A percentile compares a stretch with the other conserved stretches of the same genome.
Conservation (phyloP, 2,329 filamentous ascomycete genomes). For the Colletotrichum caudatum region DNA sequence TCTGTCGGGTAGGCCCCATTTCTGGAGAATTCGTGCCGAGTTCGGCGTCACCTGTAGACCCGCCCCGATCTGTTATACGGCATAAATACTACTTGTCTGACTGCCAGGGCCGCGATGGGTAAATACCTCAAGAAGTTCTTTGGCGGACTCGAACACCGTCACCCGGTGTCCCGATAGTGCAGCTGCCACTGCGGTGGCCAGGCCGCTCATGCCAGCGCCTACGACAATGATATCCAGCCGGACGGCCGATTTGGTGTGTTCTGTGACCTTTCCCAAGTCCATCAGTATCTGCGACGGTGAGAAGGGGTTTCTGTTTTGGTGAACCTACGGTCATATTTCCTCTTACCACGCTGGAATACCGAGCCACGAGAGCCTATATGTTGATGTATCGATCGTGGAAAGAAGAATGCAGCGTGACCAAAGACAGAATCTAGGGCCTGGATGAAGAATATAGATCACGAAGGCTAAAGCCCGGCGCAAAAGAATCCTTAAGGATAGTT, state of each 20-base stretch:
- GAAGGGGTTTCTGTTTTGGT: not conserved
- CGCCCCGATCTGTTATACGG: slow-evolving; percentile 57
- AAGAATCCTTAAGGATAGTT: not conserved
- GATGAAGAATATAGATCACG: too few relatives aligned
- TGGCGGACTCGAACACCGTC: slow-evolving; percentile 56
- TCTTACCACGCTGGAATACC: not conserved
- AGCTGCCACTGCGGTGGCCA: slow-evolving; percentile 54
- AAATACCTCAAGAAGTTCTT: slow-evolving; percentile 55
- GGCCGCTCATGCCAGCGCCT: slow-evolving; percentile 58
- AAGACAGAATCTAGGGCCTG: not conserved
- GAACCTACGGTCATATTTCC: slow-evolving; percentile 18
- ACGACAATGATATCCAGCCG: slow-evolving; percentile 55
- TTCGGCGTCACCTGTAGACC: slow-evolving; percentile 67
- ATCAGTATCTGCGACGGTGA: not conserved
- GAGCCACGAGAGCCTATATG: slow-evolving; percentile 11
- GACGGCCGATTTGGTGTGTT: slow-evolving; percentile 22
- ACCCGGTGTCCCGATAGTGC: slow-evolving; percentile 54
- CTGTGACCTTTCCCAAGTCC: slow-evolving; percentile 1
- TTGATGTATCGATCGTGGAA: not conserved
- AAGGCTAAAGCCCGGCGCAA: slow-evolving; percentile 7
- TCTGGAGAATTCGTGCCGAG: slow-evolving; percentile 60
- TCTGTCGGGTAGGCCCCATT: slow-evolving; percentile 61
- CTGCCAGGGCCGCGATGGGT: not conserved
- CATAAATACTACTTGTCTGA: slow-evolving; percentile 21
- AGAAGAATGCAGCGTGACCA: not conserved